A percentile compares a stretch with the other conserved stretches of the same genome.
Conservation (phyloP, 805 yeast genomes). For the Naumovozyma dairenensis region DNA sequence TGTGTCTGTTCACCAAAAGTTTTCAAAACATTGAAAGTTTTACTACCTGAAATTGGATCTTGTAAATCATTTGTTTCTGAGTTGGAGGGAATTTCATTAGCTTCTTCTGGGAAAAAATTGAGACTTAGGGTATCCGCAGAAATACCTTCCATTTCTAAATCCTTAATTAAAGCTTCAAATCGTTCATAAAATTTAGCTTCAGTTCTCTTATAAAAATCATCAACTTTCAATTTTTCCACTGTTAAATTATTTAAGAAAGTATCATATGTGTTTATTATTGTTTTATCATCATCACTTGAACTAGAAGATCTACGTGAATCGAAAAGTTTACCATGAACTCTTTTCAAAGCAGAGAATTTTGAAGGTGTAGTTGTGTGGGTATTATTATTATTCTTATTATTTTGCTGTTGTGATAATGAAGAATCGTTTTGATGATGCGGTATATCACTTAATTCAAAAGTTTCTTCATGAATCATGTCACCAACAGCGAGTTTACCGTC, state of each 20-base stretch:
- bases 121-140: neutral
- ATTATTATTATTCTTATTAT: neutral
- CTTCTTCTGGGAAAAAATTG: neutral
- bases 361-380: constrained; percentile 3
- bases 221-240: constrained; percentile 43
- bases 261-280: constrained; percentile 30
- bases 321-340: constrained; percentile 14
- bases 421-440: too few relatives aligned
- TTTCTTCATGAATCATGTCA: constrained; percentile 6
- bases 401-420: too few relatives aligned
- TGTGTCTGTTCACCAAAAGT: too few relatives aligned
- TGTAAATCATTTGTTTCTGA: neutral
- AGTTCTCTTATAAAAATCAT: constrained; percentile 39
- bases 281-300: constrained; percentile 18
- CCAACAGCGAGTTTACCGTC: neutral
- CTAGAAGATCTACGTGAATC: constrained; percentile 10
- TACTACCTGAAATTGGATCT: too few relatives aligned
- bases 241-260: constrained; percentile 39
- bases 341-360: constrained; percentile 5
- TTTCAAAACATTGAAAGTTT: too few relatives aligned
- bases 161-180: constrained; percentile 38
- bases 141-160: constrained; percentile 34
- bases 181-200: constrained; percentile 39
- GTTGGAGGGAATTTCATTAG: neutral
- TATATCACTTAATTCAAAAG: constrained; percentile 23